Base-by-base conservation (phyloP, 495 filamentous ascomycete genomes). In the Penicillium pancosmium region DNA sequence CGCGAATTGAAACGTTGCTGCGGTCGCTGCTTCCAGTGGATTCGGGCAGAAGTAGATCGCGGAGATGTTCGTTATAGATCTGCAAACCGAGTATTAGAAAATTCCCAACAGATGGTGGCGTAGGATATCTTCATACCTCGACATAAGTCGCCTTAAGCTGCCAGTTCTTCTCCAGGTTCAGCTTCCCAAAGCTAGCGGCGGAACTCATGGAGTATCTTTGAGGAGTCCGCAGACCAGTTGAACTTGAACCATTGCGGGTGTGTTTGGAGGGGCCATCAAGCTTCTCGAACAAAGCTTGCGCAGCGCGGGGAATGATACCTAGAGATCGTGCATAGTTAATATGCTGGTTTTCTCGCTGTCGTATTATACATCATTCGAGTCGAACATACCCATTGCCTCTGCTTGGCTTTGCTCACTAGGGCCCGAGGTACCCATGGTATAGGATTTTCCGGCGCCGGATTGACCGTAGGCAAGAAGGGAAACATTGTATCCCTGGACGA, bases 391-490 rank as follows among this genome's bases (percentile, higher is more conserved):
- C 91, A 92, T 96, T 1, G 85, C 74, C 12, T 88, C 82, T 47
- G 81, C 53, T 65, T 93, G 79, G n/a, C 78, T 80, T 67, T 97
- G 91, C 67, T 97, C 93, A 18, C 69, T 75, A 8, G 95, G 93
- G 3, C 93, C 91, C 3, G 94, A 90, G 2, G 94, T 99, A 41
- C 94, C 94, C 94, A 99, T 99, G 0, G 94, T 99, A 71, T 97
- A 98, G 1, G 94, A 99, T 76, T 99, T 99, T 66, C 94, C 94
- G n/a, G 94, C 92, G 38, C 94, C 94, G n/a, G 94, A 99, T 78
- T 99, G 94, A 64, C 94, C 94, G 66, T 99, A 99, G 41, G 94
- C 94, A 60, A 99, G 82, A 49, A 99, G 85, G 12, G 94, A 99
- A 64, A 99, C 94, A 88, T 99, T 99, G 81, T 97, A 99, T 40